These are phyloP conservation scores for Ustilago curta DNA, from an alignment of 1,284 basidiomycete species.

Conservation along the genomic window DNA sequence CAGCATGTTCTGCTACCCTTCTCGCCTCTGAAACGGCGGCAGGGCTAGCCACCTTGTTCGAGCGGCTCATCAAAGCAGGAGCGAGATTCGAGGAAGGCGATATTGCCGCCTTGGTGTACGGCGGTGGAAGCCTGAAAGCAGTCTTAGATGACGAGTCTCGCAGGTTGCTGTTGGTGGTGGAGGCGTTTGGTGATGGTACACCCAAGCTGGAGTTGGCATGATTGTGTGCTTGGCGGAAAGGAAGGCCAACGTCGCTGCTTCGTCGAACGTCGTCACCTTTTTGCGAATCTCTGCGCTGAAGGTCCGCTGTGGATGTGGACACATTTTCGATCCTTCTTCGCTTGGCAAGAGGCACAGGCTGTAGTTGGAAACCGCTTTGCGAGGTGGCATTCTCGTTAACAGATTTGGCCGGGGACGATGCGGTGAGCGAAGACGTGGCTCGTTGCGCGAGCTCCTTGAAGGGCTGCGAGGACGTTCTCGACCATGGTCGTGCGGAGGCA, in stretches of 20 bases:
- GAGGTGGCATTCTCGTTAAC: neutral
- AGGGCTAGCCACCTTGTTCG: conserved; percentile 1
- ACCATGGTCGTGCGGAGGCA: conserved; percentile 10
- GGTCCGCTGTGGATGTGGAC: neutral
- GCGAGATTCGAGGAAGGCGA: neutral
- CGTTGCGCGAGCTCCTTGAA: conserved; percentile 5
- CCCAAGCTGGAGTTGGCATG: neutral
- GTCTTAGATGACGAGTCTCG: neutral
- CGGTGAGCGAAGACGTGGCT: neutral
- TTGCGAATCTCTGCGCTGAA: neutral
- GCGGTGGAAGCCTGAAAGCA: neutral
- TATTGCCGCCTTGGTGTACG: neutral
- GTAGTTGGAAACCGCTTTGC: conserved; percentile 25
- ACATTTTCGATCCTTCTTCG: conserved; percentile 33
- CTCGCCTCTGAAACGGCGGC: neutral
- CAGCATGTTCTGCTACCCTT: neutral
- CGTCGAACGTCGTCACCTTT: conserved; percentile 15
- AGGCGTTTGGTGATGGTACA: neutral
- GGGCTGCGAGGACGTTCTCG: conserved; percentile 11
- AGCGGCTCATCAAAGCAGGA: conserved; percentile 7
- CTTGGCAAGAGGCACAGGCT: conserved; percentile 32
- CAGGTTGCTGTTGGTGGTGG: neutral
- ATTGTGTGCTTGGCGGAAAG: neutral
- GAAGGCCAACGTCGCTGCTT: conserved; percentile 27
- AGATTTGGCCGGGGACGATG: neutral